Evolutionary conservation across 495 filamentous ascomycete genomes (phyloP), one percentile per base, ranked within the genome.

Genomic region (Penicillium cataractarum): DNA sequence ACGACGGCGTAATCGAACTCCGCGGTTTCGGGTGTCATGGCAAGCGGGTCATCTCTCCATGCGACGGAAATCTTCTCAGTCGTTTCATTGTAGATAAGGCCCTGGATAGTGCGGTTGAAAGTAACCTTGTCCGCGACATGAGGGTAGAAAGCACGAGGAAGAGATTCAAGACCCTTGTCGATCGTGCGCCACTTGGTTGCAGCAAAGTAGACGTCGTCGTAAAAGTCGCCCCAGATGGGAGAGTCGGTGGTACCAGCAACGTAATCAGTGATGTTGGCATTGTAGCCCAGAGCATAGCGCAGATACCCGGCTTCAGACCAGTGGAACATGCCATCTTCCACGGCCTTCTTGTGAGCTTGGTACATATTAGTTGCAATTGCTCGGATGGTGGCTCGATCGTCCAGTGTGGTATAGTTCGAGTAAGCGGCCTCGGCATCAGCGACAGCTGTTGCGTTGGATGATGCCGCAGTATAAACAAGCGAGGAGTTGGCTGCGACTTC

Each of bases 1-100:
- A 90, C 78, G 8, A 91, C 76, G 26, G 86, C 85, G 71, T 89
- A 90, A 70, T 91, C 87, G 65, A 83, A 89, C 10, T 80, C 76
- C 17, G 80, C 72, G 22, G 79, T 81, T 62, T 82, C 67, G 44
- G 82, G 83, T 0, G 56, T 62, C 35, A 74, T 68, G 5, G 79
- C 71, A 4, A 76, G 71, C 15, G 72, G 76, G 55, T 79, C 76
- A 8, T 79, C 64, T 32, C 77, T 74, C 77, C 78, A 86, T 7
- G 76, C 75, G 4, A 88, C 75, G 17, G 72, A 75, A 6, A 87
- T 75, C 13, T 80, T 80, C 7, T 76, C 73, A 6, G 71, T 66
- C 5, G 65, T 72, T 31, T 76, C 69, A 19, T 78, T 66, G 65
- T 75, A 86, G 19, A 62, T 71, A 17, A 64, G 78, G 56, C 57